Evolutionary conservation across 176 grass and related monocot genomes (phyloP).

Genomic region (Triticum aestivum): IWGSC_CS_RefSeq_v2.1 NC_057801.1:540413364-540413863

Average conservation of each 20-base stretch:
- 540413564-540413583: constrained; percentile 12
- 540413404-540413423: constrained; percentile 28
- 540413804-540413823: constrained; percentile 93
- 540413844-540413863: constrained; percentile 85
- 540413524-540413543: not conserved
- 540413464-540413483: constrained; percentile 53
- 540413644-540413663: not conserved
- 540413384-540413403: constrained; percentile 4
- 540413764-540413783: constrained; percentile 53
- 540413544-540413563: not conserved
- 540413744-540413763: not conserved
- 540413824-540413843: constrained; percentile 86
- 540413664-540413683: not conserved
- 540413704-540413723: not conserved
- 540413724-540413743: not conserved
- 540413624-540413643: constrained; percentile 5
- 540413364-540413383: not conserved
- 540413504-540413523: not conserved
- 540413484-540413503: constrained; percentile 8
- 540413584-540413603: not conserved
- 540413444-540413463: constrained; percentile 85
- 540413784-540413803: constrained; percentile 87
- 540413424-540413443: constrained; percentile 25
- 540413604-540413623: constrained; percentile 25
- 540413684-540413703: constrained; percentile 10